These are phyloP conservation scores for Eucalyptus regnans DNA, from an alignment of 345 rosid species.

Conservation along the genomic window DNA sequence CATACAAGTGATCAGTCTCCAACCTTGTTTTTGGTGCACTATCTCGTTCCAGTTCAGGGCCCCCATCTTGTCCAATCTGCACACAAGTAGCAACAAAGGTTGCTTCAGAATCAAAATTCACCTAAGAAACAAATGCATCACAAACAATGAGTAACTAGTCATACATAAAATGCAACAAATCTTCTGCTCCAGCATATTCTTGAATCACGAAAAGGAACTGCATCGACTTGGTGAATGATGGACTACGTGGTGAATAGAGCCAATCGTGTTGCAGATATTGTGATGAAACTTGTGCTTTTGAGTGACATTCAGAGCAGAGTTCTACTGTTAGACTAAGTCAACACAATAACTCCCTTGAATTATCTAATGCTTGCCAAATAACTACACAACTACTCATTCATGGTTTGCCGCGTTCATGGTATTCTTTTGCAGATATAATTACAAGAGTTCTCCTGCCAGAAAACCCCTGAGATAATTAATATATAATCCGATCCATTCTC, in stretches of 20 bases:
- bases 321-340: neutral
- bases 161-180: neutral
- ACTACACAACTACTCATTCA: neutral
- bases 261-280: neutral
- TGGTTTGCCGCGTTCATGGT: neutral
- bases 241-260: neutral
- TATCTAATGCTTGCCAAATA: neutral
- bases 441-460: neutral
- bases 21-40: conserved; percentile 59
- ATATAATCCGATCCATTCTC: neutral
- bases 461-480: neutral
- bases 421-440: neutral
- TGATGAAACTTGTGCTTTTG: neutral
- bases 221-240: neutral
- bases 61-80: conserved; percentile 80
- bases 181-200: neutral
- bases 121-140: neutral
- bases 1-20: conserved; percentile 72
- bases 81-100: neutral
- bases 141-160: neutral
- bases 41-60: conserved; percentile 64
- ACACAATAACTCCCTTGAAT: neutral
- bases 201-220: neutral
- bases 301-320: neutral
- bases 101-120: neutral